Base-by-base conservation (phyloP, 768 basidiomycete species). In the Leccinellum luteum region DNA sequence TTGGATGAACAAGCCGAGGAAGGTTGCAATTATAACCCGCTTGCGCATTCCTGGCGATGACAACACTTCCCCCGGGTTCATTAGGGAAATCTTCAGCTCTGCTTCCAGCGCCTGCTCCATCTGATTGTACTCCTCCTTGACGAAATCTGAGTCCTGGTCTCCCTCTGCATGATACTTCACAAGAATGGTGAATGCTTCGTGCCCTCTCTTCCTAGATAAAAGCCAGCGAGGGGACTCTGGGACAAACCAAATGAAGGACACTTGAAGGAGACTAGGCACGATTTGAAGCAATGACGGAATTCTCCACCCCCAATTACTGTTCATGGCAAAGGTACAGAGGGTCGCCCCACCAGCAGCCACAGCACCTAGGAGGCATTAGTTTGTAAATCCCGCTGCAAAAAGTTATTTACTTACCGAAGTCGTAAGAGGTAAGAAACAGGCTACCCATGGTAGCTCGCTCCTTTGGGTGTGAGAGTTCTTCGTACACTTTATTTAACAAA, bases 151-250 rank as follows among this genome's bases (percentile, higher is more conserved):
- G 44, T 45, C 23, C 14, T 25, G 21, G 23, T 45, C 23, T 14
- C 44, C 83, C 52, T 86, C 85, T 1, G 81, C 85, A 60, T 86
- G 85, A 56, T 85, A 85, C 56, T 83, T 82, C 6, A 72, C 77
- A 15, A 85, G 73, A 32, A 82, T 74, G 1, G 68, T 71, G 43
- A 68, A 70, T 0, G 83, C 83, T 56, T 84, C 81, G 0, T 76
- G 75, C 2, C 69, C 67, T 21, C 83, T 77, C 27, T 84, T 84
- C 52, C 79, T 81, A 3, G 82, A 79, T 32, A 86, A 73, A 3
- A 87, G 75, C 84, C 85, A 86, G 44, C 83, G 78, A 15, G 85
- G 85, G 2, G 83, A 85, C 64, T 87, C 85, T 8, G 85, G 84
- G 17, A 86, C 73, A 62, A 82, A 81, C 64, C 67, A 78, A 55